phyloP scores from a whole-genome alignment of 192 early-diverging fungal species.

The Podila clonocystis region DNA sequence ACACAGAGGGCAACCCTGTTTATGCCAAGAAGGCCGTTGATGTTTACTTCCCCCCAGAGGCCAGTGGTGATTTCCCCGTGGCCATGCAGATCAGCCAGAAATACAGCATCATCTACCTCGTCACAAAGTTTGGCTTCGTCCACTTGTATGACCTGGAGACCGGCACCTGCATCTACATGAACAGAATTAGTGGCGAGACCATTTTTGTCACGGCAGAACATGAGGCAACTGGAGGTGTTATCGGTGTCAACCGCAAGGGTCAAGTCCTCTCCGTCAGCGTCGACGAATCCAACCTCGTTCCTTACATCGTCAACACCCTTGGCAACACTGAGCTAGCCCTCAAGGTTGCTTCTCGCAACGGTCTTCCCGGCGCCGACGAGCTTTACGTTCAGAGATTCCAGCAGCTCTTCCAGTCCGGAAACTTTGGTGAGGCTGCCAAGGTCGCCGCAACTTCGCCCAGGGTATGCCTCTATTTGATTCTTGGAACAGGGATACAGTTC shows the following conservation, averaged over 20 bases:
- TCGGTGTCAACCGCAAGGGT: conserved; percentile 97
- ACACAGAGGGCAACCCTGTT: conserved; percentile 88
- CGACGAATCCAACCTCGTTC: conserved; percentile 90
- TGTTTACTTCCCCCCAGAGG: conserved; percentile 97
- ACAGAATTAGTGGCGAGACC: conserved; percentile 97
- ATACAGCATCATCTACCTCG: conserved; percentile 93
- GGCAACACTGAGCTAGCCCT: conserved; percentile 92
- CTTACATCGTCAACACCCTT: conserved; percentile 86
- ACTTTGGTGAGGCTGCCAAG: conserved; percentile 92
- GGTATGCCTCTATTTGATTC: conserved; percentile 44
- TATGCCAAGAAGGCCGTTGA: conserved; percentile 93
- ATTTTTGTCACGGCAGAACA: conserved; percentile 97
- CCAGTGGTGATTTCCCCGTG: conserved; percentile 94
- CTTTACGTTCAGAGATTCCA: conserved; percentile 94
- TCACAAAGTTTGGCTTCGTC: conserved; percentile 98
- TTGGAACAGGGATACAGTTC: background rate
- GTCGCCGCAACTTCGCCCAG: conserved; percentile 93
- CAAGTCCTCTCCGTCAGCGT: conserved; percentile 95
- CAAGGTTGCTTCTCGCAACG: conserved; percentile 87
- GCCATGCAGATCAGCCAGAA: conserved; percentile 96
- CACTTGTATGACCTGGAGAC: conserved; percentile 97
- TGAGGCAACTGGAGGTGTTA: conserved; percentile 85
- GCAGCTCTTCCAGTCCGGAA: conserved; percentile 76
- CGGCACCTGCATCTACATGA: conserved; percentile 95
- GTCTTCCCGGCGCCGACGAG: conserved; percentile 92